Percentiles rank a stretch among this genome's conserved stretches.
These are phyloP conservation scores for Ganoderma meredithae DNA, from an alignment of 1,284 basidiomycete species.

Conservation along the genomic window DNA sequence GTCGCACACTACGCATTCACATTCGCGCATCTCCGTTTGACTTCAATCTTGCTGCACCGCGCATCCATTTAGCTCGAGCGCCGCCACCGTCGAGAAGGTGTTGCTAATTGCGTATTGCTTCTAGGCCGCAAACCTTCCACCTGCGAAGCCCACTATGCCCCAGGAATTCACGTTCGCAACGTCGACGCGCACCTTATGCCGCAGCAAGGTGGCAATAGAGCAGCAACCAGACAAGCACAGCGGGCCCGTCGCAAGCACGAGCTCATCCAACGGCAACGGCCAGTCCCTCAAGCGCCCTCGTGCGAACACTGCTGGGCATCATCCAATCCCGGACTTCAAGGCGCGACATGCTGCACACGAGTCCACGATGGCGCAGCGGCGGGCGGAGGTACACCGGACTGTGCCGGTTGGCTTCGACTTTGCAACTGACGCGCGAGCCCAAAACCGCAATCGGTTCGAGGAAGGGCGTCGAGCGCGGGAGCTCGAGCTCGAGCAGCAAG, in stretches of 20 bases:
- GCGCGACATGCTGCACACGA: conserved; percentile 59
- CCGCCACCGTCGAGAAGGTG: conserved; percentile 12
- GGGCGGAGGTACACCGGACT: conserved; percentile 54
- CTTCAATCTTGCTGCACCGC: not conserved
- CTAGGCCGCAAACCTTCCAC: conserved; percentile 39
- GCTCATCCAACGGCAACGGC: not conserved
- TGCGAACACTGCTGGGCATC: conserved; percentile 14
- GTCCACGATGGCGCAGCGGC: conserved; percentile 48
- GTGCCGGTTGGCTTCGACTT: conserved; percentile 56
- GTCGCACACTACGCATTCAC: not conserved
- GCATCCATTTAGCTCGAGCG: conserved; percentile 23
- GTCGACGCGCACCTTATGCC: conserved; percentile 51
- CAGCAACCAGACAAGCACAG: conserved; percentile 32
- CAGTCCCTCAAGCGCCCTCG: conserved; percentile 26
- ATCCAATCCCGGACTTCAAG: conserved; percentile 61
- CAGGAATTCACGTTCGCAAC: conserved; percentile 58
- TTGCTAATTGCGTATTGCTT: conserved; percentile 29
- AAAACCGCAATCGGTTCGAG: conserved; percentile 70
- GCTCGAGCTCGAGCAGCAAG: conserved; percentile 52
- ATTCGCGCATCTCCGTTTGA: not conserved
- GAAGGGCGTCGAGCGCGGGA: conserved; percentile 61
- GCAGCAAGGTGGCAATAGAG: conserved; percentile 36
- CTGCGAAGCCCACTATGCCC: conserved; percentile 54
- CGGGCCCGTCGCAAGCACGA: conserved; percentile 3
- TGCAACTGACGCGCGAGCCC: conserved; percentile 60